Evolutionary conservation across 306 rosid species (phyloP), one percentile per base, ranked within the genome.

Genomic region (Crotalaria pallida): DNA sequence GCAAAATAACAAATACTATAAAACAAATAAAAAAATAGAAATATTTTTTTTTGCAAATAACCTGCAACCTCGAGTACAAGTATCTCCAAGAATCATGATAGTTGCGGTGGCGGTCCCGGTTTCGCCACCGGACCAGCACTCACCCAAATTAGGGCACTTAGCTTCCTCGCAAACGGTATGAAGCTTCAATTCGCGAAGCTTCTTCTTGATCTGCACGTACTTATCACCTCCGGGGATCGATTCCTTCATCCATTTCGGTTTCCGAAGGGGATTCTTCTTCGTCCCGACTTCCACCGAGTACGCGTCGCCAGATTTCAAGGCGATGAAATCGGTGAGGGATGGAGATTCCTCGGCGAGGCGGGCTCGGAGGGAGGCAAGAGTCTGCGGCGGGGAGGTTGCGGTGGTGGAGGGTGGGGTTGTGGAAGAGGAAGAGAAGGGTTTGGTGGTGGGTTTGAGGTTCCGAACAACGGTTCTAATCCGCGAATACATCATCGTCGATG

Each of bases 111-210:
- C 99, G 16, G 99, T 89, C 5, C 97, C 99, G 0, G 99, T 95
- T 82, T 95, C 97, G 17, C 99, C 99, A 40, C 99, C 99, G 57
- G 99, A 95, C 97, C 99, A 95, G 83, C 99, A 95, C 84, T 95
- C 99, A 0, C 96, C 96, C 69, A 95, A 78, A 67, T 95, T 95
- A 44, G 99, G 99, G 61, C 99, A 94, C 34, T 58, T 81, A 2
- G 97, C 99, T 77, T 95, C 99, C 79, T 95, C 99, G 61, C 99
- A 95, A 34, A 95, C 97, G 0, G 99, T 95, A 80, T 91, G 96
- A 21, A 95, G 96, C 77, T 91, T 95, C 96, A 91, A 78, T 16
- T 91, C 96, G 2, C 96, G 80, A 26, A 95, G 97, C 84, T 89
- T 95, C 83, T 87, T 91, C 95, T 95, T 95, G 70, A 95, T 95